A percentile compares a stretch with the other conserved stretches of the same genome.
These are phyloP conservation scores for Solanum hybrid DNA, from an alignment of 305 asterid genomes.

Conservation along the genomic window DNA sequence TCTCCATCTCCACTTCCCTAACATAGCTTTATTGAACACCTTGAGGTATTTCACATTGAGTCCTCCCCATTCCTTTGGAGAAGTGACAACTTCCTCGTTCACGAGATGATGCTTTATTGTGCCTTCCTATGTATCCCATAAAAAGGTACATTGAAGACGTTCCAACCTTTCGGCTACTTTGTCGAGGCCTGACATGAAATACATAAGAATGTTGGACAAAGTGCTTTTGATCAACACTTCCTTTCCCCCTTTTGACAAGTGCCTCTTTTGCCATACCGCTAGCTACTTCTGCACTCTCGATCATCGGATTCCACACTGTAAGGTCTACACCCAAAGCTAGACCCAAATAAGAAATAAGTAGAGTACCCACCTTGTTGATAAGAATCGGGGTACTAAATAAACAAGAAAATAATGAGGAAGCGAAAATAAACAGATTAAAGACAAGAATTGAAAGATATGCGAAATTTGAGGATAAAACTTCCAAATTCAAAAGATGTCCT, in stretches of 20 bases:
- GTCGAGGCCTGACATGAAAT: not conserved
- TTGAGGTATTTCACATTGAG: not conserved
- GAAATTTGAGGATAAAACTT: not conserved
- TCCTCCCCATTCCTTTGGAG: not conserved
- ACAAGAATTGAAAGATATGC: not conserved
- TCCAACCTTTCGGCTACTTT: not conserved
- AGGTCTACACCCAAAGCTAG: not conserved
- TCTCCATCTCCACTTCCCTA: not conserved
- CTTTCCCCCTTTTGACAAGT: not conserved
- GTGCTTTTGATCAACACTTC: not conserved
- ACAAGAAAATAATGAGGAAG: not conserved
- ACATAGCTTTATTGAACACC: not conserved
- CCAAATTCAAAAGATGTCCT: not conserved
- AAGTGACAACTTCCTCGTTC: not conserved
- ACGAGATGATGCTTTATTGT: not conserved
- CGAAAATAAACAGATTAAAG: not conserved
- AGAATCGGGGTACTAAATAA: not conserved
- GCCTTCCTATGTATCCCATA: not conserved
- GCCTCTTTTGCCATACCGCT: not conserved
- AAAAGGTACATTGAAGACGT: not conserved
- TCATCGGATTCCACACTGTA: not conserved
- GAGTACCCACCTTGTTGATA: not conserved
- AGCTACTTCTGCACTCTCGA: not conserved
- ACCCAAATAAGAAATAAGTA: not conserved
- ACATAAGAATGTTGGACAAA: not conserved